phyloP scores from a whole-genome alignment of 768 basidiomycete species.

The Trametes sanguinea region DNA sequence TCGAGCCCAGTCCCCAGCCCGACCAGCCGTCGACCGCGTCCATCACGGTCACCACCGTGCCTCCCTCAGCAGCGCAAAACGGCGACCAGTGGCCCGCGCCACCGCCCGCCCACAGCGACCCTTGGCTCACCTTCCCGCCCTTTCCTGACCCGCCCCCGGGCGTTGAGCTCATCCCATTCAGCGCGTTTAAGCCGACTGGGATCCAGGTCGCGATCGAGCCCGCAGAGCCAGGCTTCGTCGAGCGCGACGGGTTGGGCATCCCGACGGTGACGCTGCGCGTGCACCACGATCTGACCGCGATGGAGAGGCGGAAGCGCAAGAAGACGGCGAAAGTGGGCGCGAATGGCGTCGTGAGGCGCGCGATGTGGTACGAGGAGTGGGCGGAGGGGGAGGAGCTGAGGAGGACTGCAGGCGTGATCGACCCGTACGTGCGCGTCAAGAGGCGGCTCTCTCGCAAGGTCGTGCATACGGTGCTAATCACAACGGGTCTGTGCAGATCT shows the following conservation, averaged over 20 bases:
- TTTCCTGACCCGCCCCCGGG: constrained; percentile 49
- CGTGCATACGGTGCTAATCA: background rate
- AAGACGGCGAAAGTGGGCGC: constrained; percentile 39
- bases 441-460: background rate
- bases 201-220: constrained; percentile 52
- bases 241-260: constrained; percentile 67
- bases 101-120: background rate
- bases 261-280: constrained; percentile 58
- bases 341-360: constrained; percentile 29
- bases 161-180: constrained; percentile 55
- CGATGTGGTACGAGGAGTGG: constrained; percentile 75
- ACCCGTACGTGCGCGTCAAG: constrained; percentile 46
- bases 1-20: background rate
- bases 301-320: constrained; percentile 53
- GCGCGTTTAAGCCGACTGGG: constrained; percentile 55
- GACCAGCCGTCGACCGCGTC: background rate
- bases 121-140: constrained; percentile 43
- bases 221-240: constrained; percentile 37
- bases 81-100: constrained; percentile 1
- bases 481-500: constrained; percentile 36
- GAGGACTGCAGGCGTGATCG: constrained; percentile 41
- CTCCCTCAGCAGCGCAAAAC: background rate
- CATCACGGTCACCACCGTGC: constrained; percentile 13
- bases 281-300: constrained; percentile 64
- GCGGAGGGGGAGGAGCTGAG: constrained; percentile 57